Evolutionary conservation across 2,329 filamentous ascomycete species (phyloP), one percentile per base, ranked within the genome.

Genomic region (Leptographium galeiforme): DNA sequence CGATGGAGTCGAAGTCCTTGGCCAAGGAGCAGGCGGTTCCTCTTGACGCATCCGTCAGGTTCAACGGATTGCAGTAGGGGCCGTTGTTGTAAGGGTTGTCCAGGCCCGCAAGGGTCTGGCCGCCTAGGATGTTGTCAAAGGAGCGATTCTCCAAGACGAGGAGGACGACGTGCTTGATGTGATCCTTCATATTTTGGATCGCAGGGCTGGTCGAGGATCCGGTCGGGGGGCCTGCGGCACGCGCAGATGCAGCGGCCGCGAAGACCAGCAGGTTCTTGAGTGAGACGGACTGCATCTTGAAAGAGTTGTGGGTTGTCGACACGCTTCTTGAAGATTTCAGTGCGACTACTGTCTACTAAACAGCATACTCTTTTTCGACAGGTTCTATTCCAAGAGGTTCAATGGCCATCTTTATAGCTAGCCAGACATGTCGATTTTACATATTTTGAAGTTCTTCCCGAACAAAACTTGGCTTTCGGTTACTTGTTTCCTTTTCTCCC

Each of bases 121-220:
- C 70, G 53, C 70, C 70, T 6, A 72, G 60, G 8, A 72, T 56
- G 59, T 71, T 72, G 59, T 72, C 70, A 30, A 72, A 60, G 0
- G 70, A 72, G 51, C 70, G 69, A 59, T 72, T 72, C 58, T 72
- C 70, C 65, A 71, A 66, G 11, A 73, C 70, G 18, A 75, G 62
- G 32, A 74, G 67, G 48, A 75, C 71, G 7, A 74, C 70, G 57
- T 71, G 71, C 61, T 73, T 73, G 61, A 75, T 74, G 53, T 69
- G 70, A 40, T 57, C 60, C 53, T 64, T 66, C 60, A 63, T 55
- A 53, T 60, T 61, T 18, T 53, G 43, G 52, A 63, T 57, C 11
- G 60, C 61, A 16, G 48, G 19, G 51, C 25, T 46, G 19, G 41
- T 14, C 19, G 18, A n/a, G n/a, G n/a, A 49, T 30, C 30, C 16